These are phyloP conservation scores for Astragalus membranaceus DNA, from an alignment of 306 rosid genomes.

Conservation along the genomic window DNA sequence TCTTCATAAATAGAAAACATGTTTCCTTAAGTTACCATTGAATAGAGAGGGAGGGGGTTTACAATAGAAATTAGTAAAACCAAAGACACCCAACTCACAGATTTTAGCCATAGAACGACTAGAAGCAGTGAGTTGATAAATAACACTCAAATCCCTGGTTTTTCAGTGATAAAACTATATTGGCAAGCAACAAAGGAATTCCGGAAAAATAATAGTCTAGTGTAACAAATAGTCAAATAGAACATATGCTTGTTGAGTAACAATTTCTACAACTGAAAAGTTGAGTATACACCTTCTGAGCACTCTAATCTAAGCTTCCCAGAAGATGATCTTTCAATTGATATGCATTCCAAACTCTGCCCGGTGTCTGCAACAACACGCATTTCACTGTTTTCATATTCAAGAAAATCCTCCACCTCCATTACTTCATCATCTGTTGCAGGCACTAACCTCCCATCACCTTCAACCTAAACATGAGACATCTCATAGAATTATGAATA, in stretches of 20 bases:
- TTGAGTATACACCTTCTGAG: constrained; percentile 54
- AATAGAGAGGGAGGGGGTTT: neutral
- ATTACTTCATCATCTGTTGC: constrained; percentile 96
- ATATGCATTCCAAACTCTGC: constrained; percentile 48
- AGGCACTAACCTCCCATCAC: constrained; percentile 96
- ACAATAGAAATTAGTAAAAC: neutral
- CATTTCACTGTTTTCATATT: constrained; percentile 61
- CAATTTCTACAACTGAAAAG: constrained; percentile 10
- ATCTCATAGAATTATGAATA: constrained; percentile 2
- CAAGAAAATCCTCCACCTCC: constrained; percentile 84
- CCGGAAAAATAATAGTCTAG: constrained; percentile 1
- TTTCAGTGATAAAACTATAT: neutral
- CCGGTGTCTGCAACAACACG: constrained; percentile 49
- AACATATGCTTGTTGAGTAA: constrained; percentile 7
- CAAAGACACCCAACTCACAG: neutral
- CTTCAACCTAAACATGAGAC: constrained; percentile 68
- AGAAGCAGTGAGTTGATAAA: neutral
- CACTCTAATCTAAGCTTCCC: constrained; percentile 63
- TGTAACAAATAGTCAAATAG: constrained; percentile 10
- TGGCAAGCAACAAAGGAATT: neutral
- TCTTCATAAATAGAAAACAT: neutral
- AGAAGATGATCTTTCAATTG: constrained; percentile 51
- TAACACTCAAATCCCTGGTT: neutral
- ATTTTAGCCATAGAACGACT: neutral
- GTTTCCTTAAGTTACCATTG: neutral